Conservation (phyloP, 306 rosid species). For the Prinsepia uniflora region DNA sequence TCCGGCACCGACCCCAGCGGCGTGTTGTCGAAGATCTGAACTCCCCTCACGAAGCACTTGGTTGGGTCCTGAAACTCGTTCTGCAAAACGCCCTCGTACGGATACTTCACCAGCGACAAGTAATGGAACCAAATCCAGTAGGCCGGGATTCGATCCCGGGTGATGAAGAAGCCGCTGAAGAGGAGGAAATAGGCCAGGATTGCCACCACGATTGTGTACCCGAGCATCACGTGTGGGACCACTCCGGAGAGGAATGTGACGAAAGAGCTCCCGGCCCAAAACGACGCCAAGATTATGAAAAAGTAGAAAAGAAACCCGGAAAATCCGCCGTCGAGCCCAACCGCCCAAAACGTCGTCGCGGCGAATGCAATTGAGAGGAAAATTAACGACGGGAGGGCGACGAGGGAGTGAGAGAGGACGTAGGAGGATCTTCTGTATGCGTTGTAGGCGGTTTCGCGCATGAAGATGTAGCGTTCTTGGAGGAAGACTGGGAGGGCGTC, state of each 20-base stretch:
- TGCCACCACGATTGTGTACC: slow-evolving; percentile 82
- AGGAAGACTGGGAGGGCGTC: slow-evolving; percentile 91
- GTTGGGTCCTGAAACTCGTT: slow-evolving; percentile 56
- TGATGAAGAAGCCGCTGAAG: slow-evolving; percentile 91
- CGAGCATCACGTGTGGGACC: slow-evolving; percentile 92
- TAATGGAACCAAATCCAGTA: slow-evolving; percentile 99
- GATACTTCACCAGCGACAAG: slow-evolving; percentile 75
- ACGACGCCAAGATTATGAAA: slow-evolving; percentile 57
- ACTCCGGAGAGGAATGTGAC: slow-evolving; percentile 85
- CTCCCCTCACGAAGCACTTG: slow-evolving; percentile 73
- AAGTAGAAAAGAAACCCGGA: slow-evolving; percentile 64
- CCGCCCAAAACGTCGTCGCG: slow-evolving; percentile 74
- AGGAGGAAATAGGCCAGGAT: slow-evolving; percentile 81
- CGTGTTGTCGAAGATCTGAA: slow-evolving; percentile 75
- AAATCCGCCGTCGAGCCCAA: slow-evolving; percentile 80
- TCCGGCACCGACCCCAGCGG: slow-evolving; percentile 53
- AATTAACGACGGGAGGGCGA: slow-evolving; percentile 44
- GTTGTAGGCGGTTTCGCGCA: slow-evolving; percentile 87
- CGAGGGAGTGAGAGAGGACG: slow-evolving; percentile 61
- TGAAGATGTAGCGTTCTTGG: slow-evolving; percentile 84
- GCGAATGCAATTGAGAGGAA: slow-evolving; percentile 62
- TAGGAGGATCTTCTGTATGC: slow-evolving; percentile 78
- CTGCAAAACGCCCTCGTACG: slow-evolving; percentile 72
- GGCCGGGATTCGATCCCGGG: slow-evolving; percentile 63
- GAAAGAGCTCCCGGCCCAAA: slow-evolving; percentile 93